A percentile compares a stretch with the other conserved stretches of the same genome.
phyloP scores from a whole-genome alignment of 169 alveolate species.

The Eimeria maxima region DNA sequence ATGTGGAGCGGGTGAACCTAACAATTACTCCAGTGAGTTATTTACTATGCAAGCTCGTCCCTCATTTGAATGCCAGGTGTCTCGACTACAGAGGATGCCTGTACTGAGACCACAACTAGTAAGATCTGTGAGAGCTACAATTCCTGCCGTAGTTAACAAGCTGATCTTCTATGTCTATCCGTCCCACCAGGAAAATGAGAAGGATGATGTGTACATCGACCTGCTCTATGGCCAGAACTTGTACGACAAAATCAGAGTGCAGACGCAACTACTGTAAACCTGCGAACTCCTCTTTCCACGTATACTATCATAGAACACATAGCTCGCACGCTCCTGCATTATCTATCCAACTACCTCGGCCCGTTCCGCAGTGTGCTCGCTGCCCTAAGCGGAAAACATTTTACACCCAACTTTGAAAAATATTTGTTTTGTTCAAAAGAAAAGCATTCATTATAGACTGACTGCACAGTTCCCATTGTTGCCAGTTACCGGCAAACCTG shows the following conservation, averaged over 20 bases:
- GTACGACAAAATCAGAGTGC: conserved; percentile 66
- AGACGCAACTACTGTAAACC: conserved; percentile 2
- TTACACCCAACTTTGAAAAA: conserved; percentile 11
- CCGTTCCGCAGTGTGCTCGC: not conserved
- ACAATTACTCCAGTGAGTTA: conserved; percentile 41
- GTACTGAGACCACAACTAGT: not conserved
- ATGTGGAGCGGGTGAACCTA: conserved; percentile 55
- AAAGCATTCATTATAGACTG: conserved; percentile 40
- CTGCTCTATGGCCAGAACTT: conserved; percentile 21
- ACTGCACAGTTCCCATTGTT: conserved; percentile 54
- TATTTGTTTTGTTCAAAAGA: conserved; percentile 57
- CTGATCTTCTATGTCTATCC: not conserved
- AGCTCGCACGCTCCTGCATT: not conserved
- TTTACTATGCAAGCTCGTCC: not conserved
- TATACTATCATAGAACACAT: too few species aligned
- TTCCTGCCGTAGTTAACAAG: not conserved
- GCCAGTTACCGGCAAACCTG: conserved; percentile 27
- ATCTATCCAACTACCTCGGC: not conserved
- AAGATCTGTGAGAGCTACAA: not conserved
- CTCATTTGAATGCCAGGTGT: not conserved
- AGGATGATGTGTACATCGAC: conserved; percentile 54
- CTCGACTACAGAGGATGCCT: not conserved
- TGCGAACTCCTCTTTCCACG: not conserved
- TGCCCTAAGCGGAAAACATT: not conserved
- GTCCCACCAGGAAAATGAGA: not conserved